Evolutionary conservation across 108 stramenopile species (phyloP), one percentile per base, ranked within the genome.

Genomic region (Nitzschia inconspicua): DNA sequence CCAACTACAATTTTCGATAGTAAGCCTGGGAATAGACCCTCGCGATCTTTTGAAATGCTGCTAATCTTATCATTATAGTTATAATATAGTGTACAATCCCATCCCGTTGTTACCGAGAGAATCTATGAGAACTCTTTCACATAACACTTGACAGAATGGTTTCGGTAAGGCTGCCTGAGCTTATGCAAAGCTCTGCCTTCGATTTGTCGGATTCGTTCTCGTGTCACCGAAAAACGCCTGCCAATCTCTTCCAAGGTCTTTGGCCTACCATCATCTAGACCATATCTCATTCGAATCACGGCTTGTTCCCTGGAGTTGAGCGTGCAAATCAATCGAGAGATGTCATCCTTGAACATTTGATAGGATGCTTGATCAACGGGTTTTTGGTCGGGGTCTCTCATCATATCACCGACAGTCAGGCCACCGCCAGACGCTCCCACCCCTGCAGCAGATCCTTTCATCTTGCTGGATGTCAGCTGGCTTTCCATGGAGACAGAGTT

Each of bases 131-230:
- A 85, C 56, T 93, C 91, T 44, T 79, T 73, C 44, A 89, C 75
- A 61, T 89, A 94, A 39, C 83, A 86, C 75, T 94, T 89, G 11
- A 94, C 85, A n/a, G 78, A 56, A 47, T 91, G 89, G 66, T 91
- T 94, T 53, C 89, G 74, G 76, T 89, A 91, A 1, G 93, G 93
- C 57, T 94, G 93, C 31, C 93, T 83, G 48, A 98, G 82, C 70
- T 98, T 98, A 75, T 93, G 87, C 62, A 98, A 63, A 22, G 97
- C 97, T 65, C 89, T 69, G 0, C 93, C 83, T 78, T 98, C 97
- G 52, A 98, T 96, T 70, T 96, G 96, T 34, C 97, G 87, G 66
- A 97, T 92, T 18, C 97, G 75, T 55, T 98, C 97, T 37, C 95
- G 76, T 4, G 95, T 96, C 11, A 96, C 83, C 11, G 76, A 76